Percentiles rank a stretch among this genome's conserved stretches.
phyloP scores from a whole-genome alignment of 495 filamentous ascomycete genomes.

The Lasiosphaeris hirsuta region DNA sequence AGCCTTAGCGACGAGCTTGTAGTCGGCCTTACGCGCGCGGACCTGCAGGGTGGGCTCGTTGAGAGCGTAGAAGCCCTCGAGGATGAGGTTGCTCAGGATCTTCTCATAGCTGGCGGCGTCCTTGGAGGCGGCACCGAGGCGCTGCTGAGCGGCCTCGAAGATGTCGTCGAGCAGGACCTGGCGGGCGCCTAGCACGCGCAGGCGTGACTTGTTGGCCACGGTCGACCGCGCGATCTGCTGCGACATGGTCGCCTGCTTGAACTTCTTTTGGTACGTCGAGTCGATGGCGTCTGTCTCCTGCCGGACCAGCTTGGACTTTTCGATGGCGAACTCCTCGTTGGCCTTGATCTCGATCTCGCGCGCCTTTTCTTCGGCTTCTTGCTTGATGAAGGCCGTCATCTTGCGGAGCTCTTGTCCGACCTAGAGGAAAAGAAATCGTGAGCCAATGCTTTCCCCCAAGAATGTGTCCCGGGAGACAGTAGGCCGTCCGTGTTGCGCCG shows the following conservation, averaged over 20 bases:
- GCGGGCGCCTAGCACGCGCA: constrained; percentile 77
- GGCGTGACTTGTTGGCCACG: constrained; percentile 87
- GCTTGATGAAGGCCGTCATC: constrained; percentile 99
- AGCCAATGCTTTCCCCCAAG: not conserved
- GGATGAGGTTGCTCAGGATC: constrained; percentile 8
- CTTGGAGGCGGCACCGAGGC: constrained; percentile 60
- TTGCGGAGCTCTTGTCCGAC: constrained; percentile 95
- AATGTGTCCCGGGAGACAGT: not conserved
- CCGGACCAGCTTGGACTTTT: constrained; percentile 96
- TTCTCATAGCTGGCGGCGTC: constrained; percentile 70
- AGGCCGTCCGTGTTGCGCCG: constrained; percentile 1
- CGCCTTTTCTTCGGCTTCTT: constrained; percentile 96
- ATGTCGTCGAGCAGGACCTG: constrained; percentile 92
- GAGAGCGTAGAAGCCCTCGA: constrained; percentile 88
- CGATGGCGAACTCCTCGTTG: constrained; percentile 96
- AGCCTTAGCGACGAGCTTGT: constrained; percentile 66
- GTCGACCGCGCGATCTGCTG: constrained; percentile 97
- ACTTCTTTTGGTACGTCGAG: constrained; percentile 89
- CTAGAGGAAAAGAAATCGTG: constrained; percentile 40
- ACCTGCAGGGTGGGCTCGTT: constrained; percentile 72
- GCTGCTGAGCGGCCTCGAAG: constrained; percentile 71
- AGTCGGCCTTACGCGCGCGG: constrained; percentile 76
- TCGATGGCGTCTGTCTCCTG: constrained; percentile 93
- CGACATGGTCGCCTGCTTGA: constrained; percentile 92
- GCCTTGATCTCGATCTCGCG: constrained; percentile 96